Conservation (phyloP, 768 basidiomycete genomes). For the Boletus edulis region DNA sequence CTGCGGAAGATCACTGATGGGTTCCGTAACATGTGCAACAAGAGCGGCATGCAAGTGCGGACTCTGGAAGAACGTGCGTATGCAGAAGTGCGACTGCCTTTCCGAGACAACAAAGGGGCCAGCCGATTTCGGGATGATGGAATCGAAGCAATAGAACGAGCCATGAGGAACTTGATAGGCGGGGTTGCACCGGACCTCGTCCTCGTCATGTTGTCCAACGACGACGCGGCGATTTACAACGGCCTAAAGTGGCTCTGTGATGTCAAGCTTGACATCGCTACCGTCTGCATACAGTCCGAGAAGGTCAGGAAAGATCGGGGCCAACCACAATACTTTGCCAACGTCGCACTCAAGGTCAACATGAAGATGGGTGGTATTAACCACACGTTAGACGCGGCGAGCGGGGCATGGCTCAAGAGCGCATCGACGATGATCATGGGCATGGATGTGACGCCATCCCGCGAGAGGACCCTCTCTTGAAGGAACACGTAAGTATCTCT, state of each 20-base stretch:
- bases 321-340: constrained; percentile 50
- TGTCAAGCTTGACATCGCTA: constrained; percentile 46
- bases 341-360: constrained; percentile 54
- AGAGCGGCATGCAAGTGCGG: constrained; percentile 57
- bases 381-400: constrained; percentile 40
- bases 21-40: constrained; percentile 60
- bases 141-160: constrained; percentile 29
- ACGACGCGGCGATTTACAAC: constrained; percentile 48
- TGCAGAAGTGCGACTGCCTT: constrained; percentile 43
- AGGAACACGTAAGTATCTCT: constrained; percentile 36
- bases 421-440: constrained; percentile 54
- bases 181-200: constrained; percentile 22
- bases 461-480: constrained; percentile 57
- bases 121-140: constrained; percentile 54
- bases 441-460: constrained; percentile 72
- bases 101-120: constrained; percentile 27
- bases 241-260: constrained; percentile 52
- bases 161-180: background rate
- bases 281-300: constrained; percentile 67
- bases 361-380: constrained; percentile 57
- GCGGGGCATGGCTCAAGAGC: constrained; percentile 38
- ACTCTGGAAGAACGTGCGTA: constrained; percentile 28
- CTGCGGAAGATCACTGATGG: constrained; percentile 42
- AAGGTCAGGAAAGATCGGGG: constrained; percentile 58
- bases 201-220: constrained; percentile 46